Conservation (phyloP, 371 early-diverging fungal species). For the Mucor indicus region DNA sequence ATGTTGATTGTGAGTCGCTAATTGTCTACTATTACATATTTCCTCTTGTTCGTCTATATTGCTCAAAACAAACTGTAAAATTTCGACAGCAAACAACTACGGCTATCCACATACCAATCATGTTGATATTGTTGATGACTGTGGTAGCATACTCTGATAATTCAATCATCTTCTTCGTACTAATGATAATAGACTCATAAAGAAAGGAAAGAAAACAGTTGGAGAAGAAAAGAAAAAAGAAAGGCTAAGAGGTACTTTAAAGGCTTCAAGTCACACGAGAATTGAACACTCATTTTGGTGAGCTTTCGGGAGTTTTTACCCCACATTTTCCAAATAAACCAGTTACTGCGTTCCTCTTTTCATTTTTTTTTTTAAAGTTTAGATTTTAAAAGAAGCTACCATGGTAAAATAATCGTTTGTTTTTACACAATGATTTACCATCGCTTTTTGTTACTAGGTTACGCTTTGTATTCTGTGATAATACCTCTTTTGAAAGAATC, state of each 20-base stretch:
- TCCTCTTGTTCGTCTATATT: slow-evolving; percentile 37
- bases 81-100: slow-evolving; percentile 37
- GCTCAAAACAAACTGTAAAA: slow-evolving; percentile 28
- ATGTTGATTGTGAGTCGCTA: neutral
- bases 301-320: too few species aligned
- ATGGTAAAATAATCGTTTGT: too few species aligned
- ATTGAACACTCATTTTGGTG: too few species aligned
- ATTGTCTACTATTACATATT: slow-evolving; percentile 28
- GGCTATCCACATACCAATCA: slow-evolving; percentile 48
- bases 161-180: slow-evolving; percentile 26
- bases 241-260: neutral
- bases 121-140: slow-evolving; percentile 39
- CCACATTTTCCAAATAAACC: too few species aligned
- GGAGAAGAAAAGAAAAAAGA: neutral
- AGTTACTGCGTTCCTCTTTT: too few species aligned
- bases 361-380: too few species aligned
- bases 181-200: neutral
- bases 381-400: too few species aligned
- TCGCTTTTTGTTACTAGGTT: too few species aligned
- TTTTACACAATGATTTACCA: too few species aligned
- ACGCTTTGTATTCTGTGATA: too few species aligned
- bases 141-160: slow-evolving; percentile 34
- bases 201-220: neutral
- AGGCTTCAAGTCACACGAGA: too few species aligned
- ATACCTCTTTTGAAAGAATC: too few species aligned